Evolutionary conservation across 495 filamentous ascomycete species (phyloP), one percentile per base, ranked within the genome.

Genomic region (Bacidia gigantensis): DNA sequence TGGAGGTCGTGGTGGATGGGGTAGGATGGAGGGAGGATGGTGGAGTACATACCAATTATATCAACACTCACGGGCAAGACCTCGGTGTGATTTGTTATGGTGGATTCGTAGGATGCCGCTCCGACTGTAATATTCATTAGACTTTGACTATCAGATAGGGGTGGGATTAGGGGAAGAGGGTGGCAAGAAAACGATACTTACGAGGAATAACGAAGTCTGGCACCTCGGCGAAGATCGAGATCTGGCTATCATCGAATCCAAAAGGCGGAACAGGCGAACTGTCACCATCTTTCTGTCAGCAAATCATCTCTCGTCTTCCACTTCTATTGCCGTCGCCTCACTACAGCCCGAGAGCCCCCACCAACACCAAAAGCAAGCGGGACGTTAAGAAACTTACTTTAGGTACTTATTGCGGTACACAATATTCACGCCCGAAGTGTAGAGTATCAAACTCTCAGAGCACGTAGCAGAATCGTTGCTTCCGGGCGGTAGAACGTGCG

Each of bases 151-250:
- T 7, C 14, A 14, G 29, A n/a, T n/a, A n/a, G n/a, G n/a, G n/a
- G n/a, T n/a, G n/a, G n/a, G n/a, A n/a, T n/a, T 9, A 44, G 12
- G 11, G 10, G 10, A 2, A 18, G 3, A 3, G 14, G 5, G 14
- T 12, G 22, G 42, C 11, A n/a, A 9, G 43, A 49, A 2, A 5
- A 22, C 5, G 44, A 23, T 46, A 32, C 55, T 54, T 52, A 58
- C 66, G 58, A 0, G 80, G 79, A 11, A 79, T 68, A 1, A 81
- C 75, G 11, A 73, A 64, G 55, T 83, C 78, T 12, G 79, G 79
- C 2, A 64, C 62, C 46, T 74, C 77, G 3, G 70, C 55, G 46
- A 79, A 71, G 3, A 66, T 61, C 1, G 66, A 65, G 22, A 79
- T 69, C 41, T 44, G 41, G 14, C 14, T 17, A 17, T 44, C 41